A percentile compares a stretch with the other conserved stretches of the same genome.
phyloP scores from a whole-genome alignment of 768 basidiomycete genomes.

The Amanita muscaria region DNA sequence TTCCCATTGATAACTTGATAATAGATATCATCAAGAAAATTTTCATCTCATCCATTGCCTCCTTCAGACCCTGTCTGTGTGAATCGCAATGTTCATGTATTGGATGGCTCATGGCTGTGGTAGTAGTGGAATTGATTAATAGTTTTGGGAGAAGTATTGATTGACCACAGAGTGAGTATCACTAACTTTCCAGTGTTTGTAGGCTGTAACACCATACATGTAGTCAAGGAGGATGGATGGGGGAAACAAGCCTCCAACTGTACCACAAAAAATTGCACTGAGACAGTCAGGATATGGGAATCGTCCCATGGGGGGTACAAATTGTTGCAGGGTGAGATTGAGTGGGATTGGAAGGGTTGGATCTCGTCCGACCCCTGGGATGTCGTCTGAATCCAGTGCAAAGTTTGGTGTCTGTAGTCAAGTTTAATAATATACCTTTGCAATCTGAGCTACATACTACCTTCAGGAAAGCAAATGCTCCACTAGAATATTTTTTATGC shows the following conservation, averaged over 20 bases:
- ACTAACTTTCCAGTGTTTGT: constrained; percentile 11
- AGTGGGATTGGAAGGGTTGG: constrained; percentile 12
- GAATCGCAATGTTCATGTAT: constrained; percentile 6
- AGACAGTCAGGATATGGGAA: not conserved
- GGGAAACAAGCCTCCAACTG: constrained; percentile 3
- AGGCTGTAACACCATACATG: constrained; percentile 14
- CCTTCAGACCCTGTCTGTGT: constrained; percentile 9
- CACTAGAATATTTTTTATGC: not conserved
- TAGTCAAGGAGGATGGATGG: constrained; percentile 6
- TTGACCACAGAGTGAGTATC: constrained; percentile 11
- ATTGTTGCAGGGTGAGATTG: constrained; percentile 12
- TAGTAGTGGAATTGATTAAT: constrained; percentile 7
- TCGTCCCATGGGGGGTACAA: not conserved
- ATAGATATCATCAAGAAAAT: constrained; percentile 7
- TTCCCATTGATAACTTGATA: constrained; percentile 1
- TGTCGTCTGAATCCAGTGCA: constrained; percentile 10
- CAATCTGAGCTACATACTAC: not conserved
- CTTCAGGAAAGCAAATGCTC: not conserved
- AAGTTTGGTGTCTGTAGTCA: constrained; percentile 7
- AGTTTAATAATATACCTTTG: constrained; percentile 3
- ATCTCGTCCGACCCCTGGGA: constrained; percentile 10
- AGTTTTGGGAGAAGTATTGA: constrained; percentile 1
- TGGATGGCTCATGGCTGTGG: constrained; percentile 1
- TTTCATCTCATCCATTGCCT: too few species aligned
- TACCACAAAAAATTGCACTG: constrained; percentile 1